These are phyloP conservation scores for Rhodotorula sp. DNA, from an alignment of 1,284 basidiomycete genomes.

Conservation along the genomic window DNA sequence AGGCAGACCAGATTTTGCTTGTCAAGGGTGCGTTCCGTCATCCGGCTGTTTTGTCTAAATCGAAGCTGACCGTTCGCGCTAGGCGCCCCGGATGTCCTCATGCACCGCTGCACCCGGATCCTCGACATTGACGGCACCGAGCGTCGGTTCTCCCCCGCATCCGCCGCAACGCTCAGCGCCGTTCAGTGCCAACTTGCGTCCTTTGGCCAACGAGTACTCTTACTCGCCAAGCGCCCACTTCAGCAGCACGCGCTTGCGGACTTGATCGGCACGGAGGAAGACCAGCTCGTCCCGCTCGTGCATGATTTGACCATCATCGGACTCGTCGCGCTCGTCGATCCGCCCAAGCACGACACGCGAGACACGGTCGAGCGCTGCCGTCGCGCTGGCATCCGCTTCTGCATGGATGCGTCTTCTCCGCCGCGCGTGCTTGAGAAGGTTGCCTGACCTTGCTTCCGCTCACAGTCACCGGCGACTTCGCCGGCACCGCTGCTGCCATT, in stretches of 20 bases:
- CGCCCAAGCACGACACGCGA: constrained; percentile 62
- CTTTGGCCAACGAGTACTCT: constrained; percentile 64
- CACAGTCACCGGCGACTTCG: constrained; percentile 67
- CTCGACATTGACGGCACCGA: constrained; percentile 50
- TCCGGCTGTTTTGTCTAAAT: constrained; percentile 50
- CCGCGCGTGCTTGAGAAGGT: constrained; percentile 55
- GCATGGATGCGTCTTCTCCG: constrained; percentile 53
- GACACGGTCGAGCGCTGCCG: constrained; percentile 60
- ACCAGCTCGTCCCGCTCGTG: constrained; percentile 47
- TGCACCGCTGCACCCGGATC: constrained; percentile 51
- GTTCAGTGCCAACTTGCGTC: constrained; percentile 60
- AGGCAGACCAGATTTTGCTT: constrained; percentile 42
- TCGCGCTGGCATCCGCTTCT: constrained; percentile 52
- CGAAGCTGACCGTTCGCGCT: background rate
- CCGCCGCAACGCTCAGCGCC: constrained; percentile 48
- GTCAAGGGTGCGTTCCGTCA: constrained; percentile 53
- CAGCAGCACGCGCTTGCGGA: constrained; percentile 29
- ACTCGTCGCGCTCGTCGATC: constrained; percentile 66
- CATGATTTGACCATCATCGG: constrained; percentile 63
- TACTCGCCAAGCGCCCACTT: constrained; percentile 53
- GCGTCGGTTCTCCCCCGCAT: constrained; percentile 50
- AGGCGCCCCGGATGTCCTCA: constrained; percentile 64
- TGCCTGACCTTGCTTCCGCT: background rate
- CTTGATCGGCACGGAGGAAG: constrained; percentile 46
- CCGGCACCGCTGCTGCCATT: constrained; percentile 61